These are phyloP conservation scores for Hyaloscypha variabilis DNA, from an alignment of 495 filamentous ascomycete genomes.

Conservation along the genomic window DNA sequence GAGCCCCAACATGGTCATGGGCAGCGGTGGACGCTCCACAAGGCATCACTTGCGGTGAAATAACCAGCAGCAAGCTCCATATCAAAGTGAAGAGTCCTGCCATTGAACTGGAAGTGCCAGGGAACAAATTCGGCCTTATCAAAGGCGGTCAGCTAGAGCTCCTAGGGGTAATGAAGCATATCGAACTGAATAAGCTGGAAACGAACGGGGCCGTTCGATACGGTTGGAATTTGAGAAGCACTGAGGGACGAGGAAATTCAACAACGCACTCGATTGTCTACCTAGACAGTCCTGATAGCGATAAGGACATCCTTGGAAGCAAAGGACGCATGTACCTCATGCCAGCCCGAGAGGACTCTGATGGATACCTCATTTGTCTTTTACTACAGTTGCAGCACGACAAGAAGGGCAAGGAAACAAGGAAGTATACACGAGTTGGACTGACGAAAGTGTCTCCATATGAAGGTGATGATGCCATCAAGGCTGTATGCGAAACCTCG, in stretches of 20 bases:
- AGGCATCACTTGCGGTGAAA: constrained; percentile 6
- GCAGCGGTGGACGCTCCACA: constrained; percentile 16
- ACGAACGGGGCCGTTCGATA: too few species aligned
- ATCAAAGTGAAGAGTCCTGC: neutral
- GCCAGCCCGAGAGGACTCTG: neutral
- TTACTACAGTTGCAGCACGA: neutral
- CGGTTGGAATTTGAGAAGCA: neutral
- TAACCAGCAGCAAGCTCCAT: neutral
- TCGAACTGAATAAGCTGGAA: too few species aligned
- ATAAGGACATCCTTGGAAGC: neutral
- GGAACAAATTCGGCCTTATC: neutral
- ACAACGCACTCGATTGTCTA: neutral
- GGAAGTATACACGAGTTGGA: neutral
- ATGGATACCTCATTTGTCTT: neutral
- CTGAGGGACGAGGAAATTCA: too few species aligned
- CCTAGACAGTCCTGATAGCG: neutral
- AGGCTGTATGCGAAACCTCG: neutral
- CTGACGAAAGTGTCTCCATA: neutral
- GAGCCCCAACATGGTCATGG: constrained; percentile 21
- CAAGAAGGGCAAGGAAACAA: neutral
- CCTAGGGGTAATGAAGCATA: neutral
- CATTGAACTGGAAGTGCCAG: neutral
- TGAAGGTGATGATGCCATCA: neutral
- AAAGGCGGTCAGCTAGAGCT: too few species aligned
- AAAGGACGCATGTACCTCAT: neutral